Conservation (phyloP, 441 rosid genomes). For the Corymbia citriodora region DNA sequence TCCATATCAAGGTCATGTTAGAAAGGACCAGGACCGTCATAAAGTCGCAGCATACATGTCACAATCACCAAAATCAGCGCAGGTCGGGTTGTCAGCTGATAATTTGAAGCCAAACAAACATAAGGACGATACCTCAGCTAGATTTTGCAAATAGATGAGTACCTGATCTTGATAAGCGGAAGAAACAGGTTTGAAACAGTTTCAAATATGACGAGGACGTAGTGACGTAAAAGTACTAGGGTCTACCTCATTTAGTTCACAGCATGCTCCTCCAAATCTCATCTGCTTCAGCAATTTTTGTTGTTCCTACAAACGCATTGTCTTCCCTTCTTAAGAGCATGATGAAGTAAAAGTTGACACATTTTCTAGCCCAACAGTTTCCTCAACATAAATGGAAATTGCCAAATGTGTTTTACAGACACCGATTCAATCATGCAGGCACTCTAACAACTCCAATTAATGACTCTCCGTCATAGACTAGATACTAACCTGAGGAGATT, state of each 20-base stretch:
- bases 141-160: background rate
- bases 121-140: background rate
- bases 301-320: background rate
- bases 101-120: background rate
- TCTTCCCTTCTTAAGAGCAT: background rate
- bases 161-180: background rate
- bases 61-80: background rate
- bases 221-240: background rate
- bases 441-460: background rate
- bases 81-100: background rate
- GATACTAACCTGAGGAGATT: background rate
- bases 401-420: background rate
- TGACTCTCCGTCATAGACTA: background rate
- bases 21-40: background rate
- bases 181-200: background rate
- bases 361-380: background rate
- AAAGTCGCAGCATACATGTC: background rate
- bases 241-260: background rate
- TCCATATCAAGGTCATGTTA: background rate
- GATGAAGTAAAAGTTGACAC: background rate
- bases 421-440: background rate
- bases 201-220: background rate
- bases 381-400: background rate
- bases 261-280: background rate
- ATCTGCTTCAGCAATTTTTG: background rate